Evolutionary conservation across 2,329 filamentous ascomycete species (phyloP).

Genomic region (Alternaria longipes): DNA sequence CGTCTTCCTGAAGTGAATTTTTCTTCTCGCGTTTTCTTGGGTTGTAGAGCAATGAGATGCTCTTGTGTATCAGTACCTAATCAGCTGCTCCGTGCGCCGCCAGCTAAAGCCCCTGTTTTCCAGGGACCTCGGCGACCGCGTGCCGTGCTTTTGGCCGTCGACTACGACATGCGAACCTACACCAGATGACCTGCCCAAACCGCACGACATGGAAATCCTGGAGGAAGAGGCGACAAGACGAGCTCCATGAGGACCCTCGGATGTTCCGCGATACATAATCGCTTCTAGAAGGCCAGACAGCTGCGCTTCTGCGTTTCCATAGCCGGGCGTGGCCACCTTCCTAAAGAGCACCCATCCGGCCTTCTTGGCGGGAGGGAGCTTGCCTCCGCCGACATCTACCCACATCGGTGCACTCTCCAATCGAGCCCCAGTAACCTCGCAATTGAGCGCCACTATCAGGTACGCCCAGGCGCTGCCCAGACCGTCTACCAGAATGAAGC

Average conservation of each 20-base stretch:
- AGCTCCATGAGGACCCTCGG: not conserved
- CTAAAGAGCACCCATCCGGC: conserved; percentile 2
- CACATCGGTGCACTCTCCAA: not conserved
- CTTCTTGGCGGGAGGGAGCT: not conserved
- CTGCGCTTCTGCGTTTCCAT: not conserved
- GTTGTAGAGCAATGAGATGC: not conserved
- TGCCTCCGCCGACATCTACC: not conserved
- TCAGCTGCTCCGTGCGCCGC: conserved; percentile 1
- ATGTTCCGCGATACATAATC: not conserved
- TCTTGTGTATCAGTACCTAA: not conserved
- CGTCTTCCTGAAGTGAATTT: not conserved
- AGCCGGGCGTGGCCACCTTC: conserved; percentile 1
- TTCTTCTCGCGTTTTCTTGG: not conserved
- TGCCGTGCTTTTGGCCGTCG: not conserved
- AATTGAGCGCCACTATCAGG: conserved; percentile 21
- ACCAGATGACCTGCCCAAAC: not conserved
- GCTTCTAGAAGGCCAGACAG: not conserved
- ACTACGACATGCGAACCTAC: not conserved
- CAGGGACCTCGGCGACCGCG: conserved; percentile 2
- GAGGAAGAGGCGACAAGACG: not conserved
- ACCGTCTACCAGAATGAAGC: conserved; percentile 14
- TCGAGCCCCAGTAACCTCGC: not conserved
- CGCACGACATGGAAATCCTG: not conserved
- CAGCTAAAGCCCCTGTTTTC: not conserved
- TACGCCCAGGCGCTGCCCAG: conserved; percentile 25